A percentile compares a stretch with the other conserved stretches of the same genome.
Conservation (phyloP, 2,329 filamentous ascomycete genomes). For the Penicillium sp. region DNA sequence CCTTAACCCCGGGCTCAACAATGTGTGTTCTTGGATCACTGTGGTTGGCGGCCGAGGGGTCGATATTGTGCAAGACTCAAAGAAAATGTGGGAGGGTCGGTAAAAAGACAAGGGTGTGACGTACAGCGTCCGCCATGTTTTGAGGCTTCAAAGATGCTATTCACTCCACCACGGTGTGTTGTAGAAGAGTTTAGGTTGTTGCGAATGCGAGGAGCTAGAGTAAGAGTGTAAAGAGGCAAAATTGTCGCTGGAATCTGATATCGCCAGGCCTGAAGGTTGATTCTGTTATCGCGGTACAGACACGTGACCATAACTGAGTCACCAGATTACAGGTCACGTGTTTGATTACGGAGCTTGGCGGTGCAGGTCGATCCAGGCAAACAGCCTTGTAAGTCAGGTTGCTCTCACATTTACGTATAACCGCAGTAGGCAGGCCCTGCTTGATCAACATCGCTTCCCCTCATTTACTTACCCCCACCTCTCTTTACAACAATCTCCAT, state of each 20-base stretch:
- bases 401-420: slow-evolving; percentile 17
- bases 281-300: slow-evolving; percentile 21
- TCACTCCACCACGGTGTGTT: slow-evolving; percentile 12
- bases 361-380: slow-evolving; percentile 14
- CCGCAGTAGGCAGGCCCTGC: slow-evolving; percentile 39
- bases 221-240: slow-evolving; percentile 15
- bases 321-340: slow-evolving; percentile 6
- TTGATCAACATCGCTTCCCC: slow-evolving; percentile 18
- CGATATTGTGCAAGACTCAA: slow-evolving; percentile 29
- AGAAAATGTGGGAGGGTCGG: slow-evolving; percentile 43
- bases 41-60: slow-evolving; percentile 26
- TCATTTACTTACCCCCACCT: slow-evolving; percentile 5
- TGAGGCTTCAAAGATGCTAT: slow-evolving; percentile 14
- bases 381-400: neutral
- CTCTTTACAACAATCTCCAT: slow-evolving; percentile 5
- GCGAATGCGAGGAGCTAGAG: neutral
- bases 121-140: slow-evolving; percentile 45
- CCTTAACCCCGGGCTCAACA: neutral
- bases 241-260: slow-evolving; percentile 21
- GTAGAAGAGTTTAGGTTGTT: neutral
- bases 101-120: slow-evolving; percentile 39
- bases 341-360: neutral
- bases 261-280: slow-evolving; percentile 9
- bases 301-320: slow-evolving; percentile 21
- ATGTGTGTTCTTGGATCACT: slow-evolving; percentile 14